Evolutionary conservation across 1,284 basidiomycete species (phyloP), one percentile per base, ranked within the genome.

Genomic region (Cryptococcus sp.): DNA sequence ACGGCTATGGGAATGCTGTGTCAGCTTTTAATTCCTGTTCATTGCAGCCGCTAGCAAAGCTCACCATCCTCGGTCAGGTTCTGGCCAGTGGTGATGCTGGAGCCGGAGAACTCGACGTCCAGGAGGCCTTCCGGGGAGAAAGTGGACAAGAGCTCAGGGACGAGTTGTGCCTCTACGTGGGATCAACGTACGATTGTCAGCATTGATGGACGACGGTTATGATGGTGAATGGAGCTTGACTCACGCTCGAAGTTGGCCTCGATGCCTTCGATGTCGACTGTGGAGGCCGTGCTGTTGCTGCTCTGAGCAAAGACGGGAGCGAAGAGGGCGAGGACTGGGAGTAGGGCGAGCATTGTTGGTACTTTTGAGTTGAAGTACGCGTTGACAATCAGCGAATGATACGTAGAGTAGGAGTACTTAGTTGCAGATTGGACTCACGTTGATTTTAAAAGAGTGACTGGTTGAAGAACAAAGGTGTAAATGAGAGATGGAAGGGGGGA

Each of bases 111-210:
- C 56, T 81, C 77, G 59, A 86, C 74, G 41, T 78, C 71, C 57
- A 90, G 78, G 47, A 85, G 55, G 25, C 84, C 85, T 46, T 72
- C 74, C 8, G 87, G 88, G 57, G 77, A 71, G 71, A 90, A 89
- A 20, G 79, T 78, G 13, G 81, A 42, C 50, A 89, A 65, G 48
- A 87, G 76, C 55, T 81, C 77, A 4, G 88, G 87, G 48, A 86
- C 84, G 59, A 89, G 78, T 50, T 78, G 80, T 8, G 87, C 65
- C 54, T 69, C 73, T 74, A 54, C 5, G 46, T 19, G n/a, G 30
- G 35, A 53, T 47, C 23, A 20, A 30, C 17, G 23, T 2, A 16
- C 25, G 20, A 45, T n/a, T 45, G 13, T 45, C 42, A 45, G 42
- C 42, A 22, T 45, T 45, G 22, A 15, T 19, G 22, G 13, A 4